These are phyloP conservation scores for Sporothrix luriei DNA, from an alignment of 2,329 filamentous ascomycete genomes.

Conservation along the genomic window DNA sequence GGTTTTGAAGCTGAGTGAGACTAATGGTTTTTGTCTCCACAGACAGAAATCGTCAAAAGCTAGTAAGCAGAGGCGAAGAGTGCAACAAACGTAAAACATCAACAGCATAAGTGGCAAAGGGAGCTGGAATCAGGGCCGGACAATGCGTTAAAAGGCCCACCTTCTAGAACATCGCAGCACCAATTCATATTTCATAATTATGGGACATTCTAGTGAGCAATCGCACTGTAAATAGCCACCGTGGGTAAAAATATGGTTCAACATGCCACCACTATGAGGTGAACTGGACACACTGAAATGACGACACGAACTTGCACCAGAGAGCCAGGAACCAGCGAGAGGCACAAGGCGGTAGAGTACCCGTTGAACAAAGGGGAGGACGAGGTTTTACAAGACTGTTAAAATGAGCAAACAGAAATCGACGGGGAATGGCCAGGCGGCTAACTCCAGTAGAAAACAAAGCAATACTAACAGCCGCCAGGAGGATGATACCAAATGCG, in stretches of 20 bases:
- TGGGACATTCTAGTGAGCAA: background rate
- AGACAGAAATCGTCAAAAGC: conserved; percentile 11
- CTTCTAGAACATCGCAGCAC: too few species aligned
- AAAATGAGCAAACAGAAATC: background rate
- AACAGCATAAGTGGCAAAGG: background rate
- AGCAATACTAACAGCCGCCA: background rate
- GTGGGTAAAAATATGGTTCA: conserved; percentile 18
- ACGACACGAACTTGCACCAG: conserved; percentile 15
- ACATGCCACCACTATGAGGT: background rate
- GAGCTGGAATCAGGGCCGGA: conserved; percentile 1
- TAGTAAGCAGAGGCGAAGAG: background rate
- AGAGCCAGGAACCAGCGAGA: background rate
- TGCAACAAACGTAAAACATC: background rate
- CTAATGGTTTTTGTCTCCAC: background rate
- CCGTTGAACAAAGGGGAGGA: background rate
- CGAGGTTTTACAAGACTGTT: background rate
- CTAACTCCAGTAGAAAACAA: background rate
- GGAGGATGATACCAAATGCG: background rate
- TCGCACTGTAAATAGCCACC: background rate
- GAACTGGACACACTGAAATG: background rate
- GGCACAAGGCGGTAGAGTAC: background rate
- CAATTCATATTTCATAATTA: background rate
- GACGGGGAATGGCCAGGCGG: background rate
- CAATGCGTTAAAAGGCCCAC: background rate
- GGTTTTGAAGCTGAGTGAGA: conserved; percentile 17